Conservation (phyloP, 805 yeast genomes). For the Kuraishia capsulata region DNA sequence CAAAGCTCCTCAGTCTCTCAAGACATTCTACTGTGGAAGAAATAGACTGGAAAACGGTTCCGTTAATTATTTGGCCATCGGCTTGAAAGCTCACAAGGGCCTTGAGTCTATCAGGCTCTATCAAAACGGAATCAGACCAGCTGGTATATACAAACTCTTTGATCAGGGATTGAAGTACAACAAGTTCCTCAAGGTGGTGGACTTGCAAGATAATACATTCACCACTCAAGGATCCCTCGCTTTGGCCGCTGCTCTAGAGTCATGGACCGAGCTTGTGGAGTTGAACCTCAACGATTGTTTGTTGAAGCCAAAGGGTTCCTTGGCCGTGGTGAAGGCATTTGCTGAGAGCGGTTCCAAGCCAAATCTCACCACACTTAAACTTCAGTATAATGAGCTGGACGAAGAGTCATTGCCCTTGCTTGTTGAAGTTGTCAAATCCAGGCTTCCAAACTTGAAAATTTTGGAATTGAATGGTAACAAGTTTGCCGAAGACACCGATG, state of each 20-base stretch:
- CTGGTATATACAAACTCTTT: slow-evolving; percentile 73
- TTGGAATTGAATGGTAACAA: slow-evolving; percentile 92
- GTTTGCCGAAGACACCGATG: slow-evolving; percentile 79
- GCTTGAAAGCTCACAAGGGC: slow-evolving; percentile 70
- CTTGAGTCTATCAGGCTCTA: slow-evolving; percentile 71
- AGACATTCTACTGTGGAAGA: slow-evolving; percentile 93
- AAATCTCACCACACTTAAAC: slow-evolving; percentile 48
- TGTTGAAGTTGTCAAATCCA: slow-evolving; percentile 39
- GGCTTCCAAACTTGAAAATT: slow-evolving; percentile 49
- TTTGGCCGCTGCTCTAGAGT: slow-evolving; percentile 48
- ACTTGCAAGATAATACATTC: slow-evolving; percentile 93
- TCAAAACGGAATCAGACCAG: slow-evolving; percentile 96
- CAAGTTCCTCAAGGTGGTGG: slow-evolving; percentile 55
- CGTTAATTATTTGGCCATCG: slow-evolving; percentile 73
- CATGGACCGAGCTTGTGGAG: slow-evolving; percentile 66
- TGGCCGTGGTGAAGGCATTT: slow-evolving; percentile 41
- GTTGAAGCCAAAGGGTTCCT: slow-evolving; percentile 71
- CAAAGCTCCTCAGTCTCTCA: slow-evolving; percentile 41
- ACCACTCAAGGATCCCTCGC: slow-evolving; percentile 59
- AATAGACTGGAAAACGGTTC: slow-evolving; percentile 96
- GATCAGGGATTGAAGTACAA: slow-evolving; percentile 61
- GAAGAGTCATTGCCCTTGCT: slow-evolving; percentile 53
- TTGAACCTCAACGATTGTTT: slow-evolving; percentile 85
- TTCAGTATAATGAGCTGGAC: slow-evolving; percentile 86
- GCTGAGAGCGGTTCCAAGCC: slow-evolving; percentile 21